Conservation (phyloP, 768 basidiomycete genomes). For the Russula brevipes region DNA sequence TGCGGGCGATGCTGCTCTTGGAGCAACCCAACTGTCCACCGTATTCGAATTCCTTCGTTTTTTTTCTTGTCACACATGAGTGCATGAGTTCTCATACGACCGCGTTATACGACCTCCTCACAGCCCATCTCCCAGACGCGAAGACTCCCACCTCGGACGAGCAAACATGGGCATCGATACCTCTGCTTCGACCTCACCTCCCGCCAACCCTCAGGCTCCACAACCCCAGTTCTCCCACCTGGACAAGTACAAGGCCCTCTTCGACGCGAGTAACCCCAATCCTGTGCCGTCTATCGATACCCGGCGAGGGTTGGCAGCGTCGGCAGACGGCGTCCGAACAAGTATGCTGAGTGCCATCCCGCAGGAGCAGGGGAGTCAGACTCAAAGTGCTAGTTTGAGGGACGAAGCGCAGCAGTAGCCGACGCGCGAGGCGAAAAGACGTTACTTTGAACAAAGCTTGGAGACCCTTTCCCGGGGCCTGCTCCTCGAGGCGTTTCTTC, state of each 20-base stretch:
- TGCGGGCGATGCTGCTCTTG: not conserved
- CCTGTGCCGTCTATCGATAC: conserved; percentile 6
- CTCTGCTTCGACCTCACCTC: not conserved
- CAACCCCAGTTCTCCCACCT: conserved; percentile 17
- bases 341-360: conserved; percentile 4
- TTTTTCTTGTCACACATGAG: no score
- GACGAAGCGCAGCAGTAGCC: conserved; percentile 14
- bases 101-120: not conserved
- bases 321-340: not conserved
- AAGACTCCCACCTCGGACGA: conserved; percentile 17
- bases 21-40: conserved; percentile 12
- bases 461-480: conserved; percentile 88
- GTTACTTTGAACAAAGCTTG: conserved; percentile 90
- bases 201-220: not conserved
- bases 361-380: conserved; percentile 19
- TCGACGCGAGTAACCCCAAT: conserved; percentile 24
- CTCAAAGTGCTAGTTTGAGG: not conserved
- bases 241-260: conserved; percentile 23
- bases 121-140: conserved; percentile 18
- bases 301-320: conserved; percentile 3
- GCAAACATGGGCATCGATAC: conserved; percentile 1
- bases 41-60: not conserved
- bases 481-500: conserved; percentile 78
- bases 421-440: conserved; percentile 30
- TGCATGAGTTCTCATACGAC: not conserved